phyloP scores from a whole-genome alignment of 2,329 filamentous ascomycete species.

The Lachnellula suecica region DNA sequence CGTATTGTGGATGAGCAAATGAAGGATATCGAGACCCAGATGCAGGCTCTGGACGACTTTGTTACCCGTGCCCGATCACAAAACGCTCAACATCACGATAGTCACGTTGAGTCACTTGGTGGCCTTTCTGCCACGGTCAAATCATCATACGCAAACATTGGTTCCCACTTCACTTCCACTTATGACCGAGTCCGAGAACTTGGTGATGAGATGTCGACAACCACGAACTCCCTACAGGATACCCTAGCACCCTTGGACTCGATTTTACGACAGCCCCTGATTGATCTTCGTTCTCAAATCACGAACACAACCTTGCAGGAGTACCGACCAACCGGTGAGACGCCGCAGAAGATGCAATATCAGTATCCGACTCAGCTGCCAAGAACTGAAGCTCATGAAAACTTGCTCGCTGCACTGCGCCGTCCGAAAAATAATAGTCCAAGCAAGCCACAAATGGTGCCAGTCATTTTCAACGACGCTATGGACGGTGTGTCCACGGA shows the following conservation, averaged over 20 bases:
- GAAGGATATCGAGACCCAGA: constrained; percentile 81
- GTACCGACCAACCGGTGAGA: constrained; percentile 82
- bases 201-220: constrained; percentile 64
- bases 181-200: constrained; percentile 67
- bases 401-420: constrained; percentile 50
- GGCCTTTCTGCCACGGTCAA: constrained; percentile 67
- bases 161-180: constrained; percentile 67
- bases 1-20: constrained; percentile 89
- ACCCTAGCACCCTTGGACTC: constrained; percentile 60
- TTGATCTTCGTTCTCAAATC: constrained; percentile 69
- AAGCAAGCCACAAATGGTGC: constrained; percentile 32
- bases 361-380: constrained; percentile 78
- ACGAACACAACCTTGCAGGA: constrained; percentile 66
- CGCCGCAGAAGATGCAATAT: constrained; percentile 79
- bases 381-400: constrained; percentile 65
- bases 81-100: constrained; percentile 74
- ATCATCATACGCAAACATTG: constrained; percentile 70
- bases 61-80: constrained; percentile 78
- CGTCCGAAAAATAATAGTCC: constrained; percentile 33
- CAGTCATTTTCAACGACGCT: constrained; percentile 34
- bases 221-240: constrained; percentile 57
- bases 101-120: constrained; percentile 66
- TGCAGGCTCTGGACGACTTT: constrained; percentile 87
- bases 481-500: constrained; percentile 6
- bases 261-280: constrained; percentile 68